These are phyloP conservation scores for Mycena venus DNA, from an alignment of 768 basidiomycete genomes.

Conservation along the genomic window DNA sequence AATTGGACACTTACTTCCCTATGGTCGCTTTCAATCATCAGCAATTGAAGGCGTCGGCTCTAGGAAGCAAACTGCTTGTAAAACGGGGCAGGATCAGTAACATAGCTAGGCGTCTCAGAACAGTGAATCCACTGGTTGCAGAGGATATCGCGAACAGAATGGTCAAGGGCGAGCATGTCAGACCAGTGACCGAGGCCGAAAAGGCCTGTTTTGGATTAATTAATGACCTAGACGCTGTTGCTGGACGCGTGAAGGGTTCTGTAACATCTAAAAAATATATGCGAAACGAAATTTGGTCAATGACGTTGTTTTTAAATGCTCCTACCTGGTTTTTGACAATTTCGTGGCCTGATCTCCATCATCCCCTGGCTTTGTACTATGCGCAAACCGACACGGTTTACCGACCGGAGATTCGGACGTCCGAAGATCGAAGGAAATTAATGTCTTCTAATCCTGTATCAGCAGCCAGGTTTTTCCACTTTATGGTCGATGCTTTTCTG, in stretches of 20 bases:
- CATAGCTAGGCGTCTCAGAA: no score
- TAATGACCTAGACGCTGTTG: no score
- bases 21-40: conserved; percentile 55
- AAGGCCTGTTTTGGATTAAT: no score
- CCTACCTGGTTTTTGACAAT: conserved; percentile 52
- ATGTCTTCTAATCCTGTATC: conserved; percentile 32
- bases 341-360: conserved; percentile 44
- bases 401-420: conserved; percentile 17
- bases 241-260: conserved; percentile 46
- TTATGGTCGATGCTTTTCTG: conserved; percentile 34
- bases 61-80: conserved; percentile 45
- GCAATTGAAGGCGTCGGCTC: conserved; percentile 48
- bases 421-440: background rate
- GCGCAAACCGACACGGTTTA: conserved; percentile 39
- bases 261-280: conserved; percentile 43
- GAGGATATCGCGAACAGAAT: no score
- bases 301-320: conserved; percentile 37
- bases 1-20: conserved; percentile 41
- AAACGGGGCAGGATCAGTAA: no score
- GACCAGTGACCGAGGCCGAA: no score
- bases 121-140: no score
- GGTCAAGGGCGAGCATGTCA: no score
- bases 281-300: conserved; percentile 49
- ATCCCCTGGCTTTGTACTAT: conserved; percentile 51
- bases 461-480: conserved; percentile 39